phyloP scores from a whole-genome alignment of 306 rosid species.

The Fragaria ananassa region DNA sequence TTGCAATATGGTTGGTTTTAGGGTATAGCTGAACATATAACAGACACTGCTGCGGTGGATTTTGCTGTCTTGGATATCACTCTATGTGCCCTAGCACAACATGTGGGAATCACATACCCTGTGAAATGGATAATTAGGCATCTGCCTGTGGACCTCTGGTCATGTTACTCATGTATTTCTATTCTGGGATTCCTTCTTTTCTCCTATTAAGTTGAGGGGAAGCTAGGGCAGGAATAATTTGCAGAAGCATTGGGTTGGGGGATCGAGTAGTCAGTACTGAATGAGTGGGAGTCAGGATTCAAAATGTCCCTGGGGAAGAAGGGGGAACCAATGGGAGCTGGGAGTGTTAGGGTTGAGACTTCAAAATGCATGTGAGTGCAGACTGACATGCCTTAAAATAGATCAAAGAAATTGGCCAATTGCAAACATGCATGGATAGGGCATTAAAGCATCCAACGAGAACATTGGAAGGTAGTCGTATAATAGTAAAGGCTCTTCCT shows the following conservation, averaged over 20 bases:
- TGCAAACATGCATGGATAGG: not conserved
- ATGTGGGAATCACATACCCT: constrained; percentile 5
- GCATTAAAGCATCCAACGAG: not conserved
- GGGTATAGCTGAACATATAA: not conserved
- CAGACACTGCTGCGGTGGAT: not conserved
- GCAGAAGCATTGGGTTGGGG: not conserved
- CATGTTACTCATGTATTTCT: not conserved
- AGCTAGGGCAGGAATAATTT: constrained; percentile 4
- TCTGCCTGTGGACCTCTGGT: not conserved
- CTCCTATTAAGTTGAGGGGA: not conserved
- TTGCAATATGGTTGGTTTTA: not conserved
- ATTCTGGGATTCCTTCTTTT: too few relatives aligned
- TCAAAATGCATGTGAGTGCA: not conserved
- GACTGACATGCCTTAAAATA: not conserved
- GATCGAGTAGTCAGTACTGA: not conserved
- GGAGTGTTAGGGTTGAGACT: not conserved
- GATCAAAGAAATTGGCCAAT: not conserved
- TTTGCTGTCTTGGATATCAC: not conserved
- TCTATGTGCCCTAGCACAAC: not conserved
- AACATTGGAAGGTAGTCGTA: not conserved
- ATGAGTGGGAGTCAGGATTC: not conserved
- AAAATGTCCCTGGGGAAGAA: not conserved
- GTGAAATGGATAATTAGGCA: constrained; percentile 3
- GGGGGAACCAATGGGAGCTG: constrained; percentile 4
- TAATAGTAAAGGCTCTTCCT: not conserved